Base-by-base conservation (phyloP, 2,329 filamentous ascomycete species). In the Colletotrichum destructivum region DNA sequence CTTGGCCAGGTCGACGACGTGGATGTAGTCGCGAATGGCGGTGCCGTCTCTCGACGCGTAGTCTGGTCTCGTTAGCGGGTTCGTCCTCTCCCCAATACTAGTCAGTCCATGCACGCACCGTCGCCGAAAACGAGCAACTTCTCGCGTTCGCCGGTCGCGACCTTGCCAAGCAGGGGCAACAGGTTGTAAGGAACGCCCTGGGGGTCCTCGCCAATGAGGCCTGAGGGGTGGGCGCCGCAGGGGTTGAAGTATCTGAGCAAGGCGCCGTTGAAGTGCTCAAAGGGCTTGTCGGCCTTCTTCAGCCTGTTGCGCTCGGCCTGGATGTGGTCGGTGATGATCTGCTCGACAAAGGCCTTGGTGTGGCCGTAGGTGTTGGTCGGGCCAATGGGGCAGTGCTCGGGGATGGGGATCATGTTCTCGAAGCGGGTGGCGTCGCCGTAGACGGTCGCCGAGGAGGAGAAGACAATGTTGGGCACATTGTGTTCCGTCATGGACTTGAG, bases 201-300 rank as follows among this genome's bases (percentile, higher is more conserved):
- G 56, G 96, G 96, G 83, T 99, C 96, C 86, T 99, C 96, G 77
- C 96, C 96, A 95, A 99, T 98, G 82, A 99, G 91, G 69, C 96
- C 97, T 78, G 91, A 96, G 59, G 97, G 96, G 84, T 99, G 96
- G 68, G 95, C 93, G 78, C 96, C 96, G 69, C 93, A 94, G 40
- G 96, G 96, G 88, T 99, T 99, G 88, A 99, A 99, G 87, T 99
- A 99, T 78, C 96, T 91, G 78, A 99, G 88, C 75, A 98, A 87
- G 52, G 96, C 96, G 69, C 90, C 96, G 83, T 98, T 98, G 94
- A 94, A 98, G 79, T 94, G 91, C 79, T 94, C 90, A 67, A 86
- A 90, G 40, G 90, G 88, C 84, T 96, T 92, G 74, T 93, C 94
- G 18, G 88, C 91, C 87, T 97, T 98, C 84, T 91, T 89, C 68